These are phyloP conservation scores for Alternaria triticimaculans DNA, from an alignment of 2,329 filamentous ascomycete species.

Conservation along the genomic window DNA sequence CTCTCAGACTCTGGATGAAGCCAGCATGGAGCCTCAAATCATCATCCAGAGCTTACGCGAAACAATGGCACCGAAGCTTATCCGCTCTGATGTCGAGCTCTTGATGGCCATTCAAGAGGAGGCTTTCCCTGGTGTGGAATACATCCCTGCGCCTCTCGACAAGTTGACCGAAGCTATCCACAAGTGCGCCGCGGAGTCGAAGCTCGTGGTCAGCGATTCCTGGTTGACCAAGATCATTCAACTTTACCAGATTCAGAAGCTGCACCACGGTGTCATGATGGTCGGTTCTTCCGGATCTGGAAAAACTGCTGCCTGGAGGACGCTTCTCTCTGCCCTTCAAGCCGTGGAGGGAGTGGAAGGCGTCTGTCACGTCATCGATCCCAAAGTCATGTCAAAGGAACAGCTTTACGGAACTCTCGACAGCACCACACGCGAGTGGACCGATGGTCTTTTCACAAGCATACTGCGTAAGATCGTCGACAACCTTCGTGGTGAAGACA, in stretches of 20 bases:
- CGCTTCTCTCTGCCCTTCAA: slow-evolving; percentile 88
- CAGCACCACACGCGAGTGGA: slow-evolving; percentile 97
- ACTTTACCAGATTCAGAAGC: slow-evolving; percentile 95
- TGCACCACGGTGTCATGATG: slow-evolving; percentile 99
- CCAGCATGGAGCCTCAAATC: slow-evolving; percentile 90
- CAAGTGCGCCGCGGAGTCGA: slow-evolving; percentile 80
- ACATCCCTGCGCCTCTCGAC: slow-evolving; percentile 85
- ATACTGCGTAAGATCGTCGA: slow-evolving; percentile 98
- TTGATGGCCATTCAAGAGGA: slow-evolving; percentile 83
- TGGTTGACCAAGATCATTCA: slow-evolving; percentile 99
- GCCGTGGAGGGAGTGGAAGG: slow-evolving; percentile 91
- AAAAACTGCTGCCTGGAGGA: slow-evolving; percentile 94
- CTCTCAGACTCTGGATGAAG: slow-evolving; percentile 67
- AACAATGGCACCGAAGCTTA: slow-evolving; percentile 96
- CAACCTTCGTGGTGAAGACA: slow-evolving; percentile 95
- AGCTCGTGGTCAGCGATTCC: slow-evolving; percentile 86
- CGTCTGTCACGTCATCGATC: slow-evolving; percentile 96
- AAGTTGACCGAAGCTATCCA: slow-evolving; percentile 82
- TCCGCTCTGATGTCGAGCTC: slow-evolving; percentile 86
- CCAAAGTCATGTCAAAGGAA: slow-evolving; percentile 99
- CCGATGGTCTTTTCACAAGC: slow-evolving; percentile 96
- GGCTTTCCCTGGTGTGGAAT: slow-evolving; percentile 91
- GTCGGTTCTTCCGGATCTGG: slow-evolving; percentile 97
- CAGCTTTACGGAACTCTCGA: slow-evolving; percentile 94
- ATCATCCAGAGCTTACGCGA: slow-evolving; percentile 98